Evolutionary conservation across 306 rosid genomes (phyloP), one percentile per base, ranked within the genome.

Genomic region (Cyamopsis tetragonoloba): DNA sequence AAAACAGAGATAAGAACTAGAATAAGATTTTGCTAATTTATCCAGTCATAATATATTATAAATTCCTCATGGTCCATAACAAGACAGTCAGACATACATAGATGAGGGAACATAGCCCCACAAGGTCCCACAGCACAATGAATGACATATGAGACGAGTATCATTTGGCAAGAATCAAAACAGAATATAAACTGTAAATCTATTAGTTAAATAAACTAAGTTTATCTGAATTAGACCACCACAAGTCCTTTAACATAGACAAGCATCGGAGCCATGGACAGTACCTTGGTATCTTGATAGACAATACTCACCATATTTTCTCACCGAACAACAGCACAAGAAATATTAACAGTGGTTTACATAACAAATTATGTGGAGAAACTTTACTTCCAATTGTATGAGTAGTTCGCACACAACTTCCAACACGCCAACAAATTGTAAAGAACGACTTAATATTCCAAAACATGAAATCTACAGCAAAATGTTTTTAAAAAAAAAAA

Each of bases 1-100:
- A 47, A 66, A 80, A 64, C 13, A 41, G 37, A 12, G 54, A 38
- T 26, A 75, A 49, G 55, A 74, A 49, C 49, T 44, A 42, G 50
- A 64, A 55, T 62, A 22, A 72, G 31, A 26, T 22, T 53, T 50
- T 23, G 31, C 23, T 24, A 54, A 28, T 23, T 65, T 44, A 26
- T 60, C 31, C 64, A 28, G 31, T 8, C 6, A 78, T 15, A 47
- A 19, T 18, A 50, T 32, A 27, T 7, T 10, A 69, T 8, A 71
- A 44, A 75, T 42, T 50, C 23, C 57, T 41, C 50, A 42, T 12
- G 46, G 6, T 39, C 38, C 50, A 27, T 26, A 49, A 30, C 50
- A 57, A 60, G 26, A 74, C 32, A 26, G 28, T 58, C 34, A 4
- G 20, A 24, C 74, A 66, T 11, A 8, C 23, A n/a, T n/a, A n/a